Evolutionary conservation across 495 filamentous ascomycete species (phyloP), one percentile per base, ranked within the genome.

Genomic region (Annulohypoxylon maeteangense): DNA sequence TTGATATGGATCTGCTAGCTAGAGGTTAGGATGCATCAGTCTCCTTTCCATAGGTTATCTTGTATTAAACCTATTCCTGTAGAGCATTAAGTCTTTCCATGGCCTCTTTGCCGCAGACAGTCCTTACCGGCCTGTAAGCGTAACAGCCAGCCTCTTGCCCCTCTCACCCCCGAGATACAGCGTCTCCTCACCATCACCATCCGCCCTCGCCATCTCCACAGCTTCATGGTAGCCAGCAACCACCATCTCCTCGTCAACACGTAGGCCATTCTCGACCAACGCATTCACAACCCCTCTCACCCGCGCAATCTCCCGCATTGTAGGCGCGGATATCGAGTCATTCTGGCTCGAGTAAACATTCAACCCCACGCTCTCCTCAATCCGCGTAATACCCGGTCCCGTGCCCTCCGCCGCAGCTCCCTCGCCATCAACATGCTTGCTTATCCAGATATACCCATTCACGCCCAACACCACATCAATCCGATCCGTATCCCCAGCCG

Each of bases 401-500:
- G 77, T 71, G 14, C 72, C 70, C 67, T 84, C 84, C 1, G 78
- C 74, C 34, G 78, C 82, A 5, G 72, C 76, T 0, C 74, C 77
- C 11, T 83, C 84, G 4, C 82, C 82, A 44, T 89, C 85, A 1
- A 88, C 81, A 71, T 93, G 91, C 82, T 92, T 94, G 72, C 90
- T 88, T 70, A 99, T 93, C 91, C 92, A 98, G 59, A 98, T 92
- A 74, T 93, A 98, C 4, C 95, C 95, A 75, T 99, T 99, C 11
- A 99, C 95, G 0, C 95, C 95, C 4, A 98, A 82, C 31, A 97
- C 85, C 10, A 98, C 88, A 77, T 97, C 93, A 18, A 99, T 86
- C 38, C 91, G 92, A 0, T 91, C 95, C 6, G 78, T 84, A 0
- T 87, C 88, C 58, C 89, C 84, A 8, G 85, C 85, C 7, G 88